A percentile compares a stretch with the other conserved stretches of the same genome.
These are phyloP conservation scores for Fraxinus americana DNA, from an alignment of 257 asterid species.

Conservation along the genomic window DNA sequence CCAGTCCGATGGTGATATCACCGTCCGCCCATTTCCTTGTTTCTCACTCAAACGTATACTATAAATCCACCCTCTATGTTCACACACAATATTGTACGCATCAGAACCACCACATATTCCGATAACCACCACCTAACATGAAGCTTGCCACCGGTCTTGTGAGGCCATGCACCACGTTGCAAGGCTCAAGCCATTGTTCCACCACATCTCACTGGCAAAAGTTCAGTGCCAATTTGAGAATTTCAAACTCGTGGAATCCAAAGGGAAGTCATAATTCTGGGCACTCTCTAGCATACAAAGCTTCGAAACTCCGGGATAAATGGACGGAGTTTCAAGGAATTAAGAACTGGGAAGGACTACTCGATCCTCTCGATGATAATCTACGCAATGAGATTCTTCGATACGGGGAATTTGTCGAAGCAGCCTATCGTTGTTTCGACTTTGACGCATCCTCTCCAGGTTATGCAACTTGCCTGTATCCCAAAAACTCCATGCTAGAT, in stretches of 20 bases:
- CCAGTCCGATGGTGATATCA: neutral
- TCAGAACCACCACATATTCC: neutral
- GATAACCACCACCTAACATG: slow-evolving; percentile 28
- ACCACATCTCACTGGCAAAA: neutral
- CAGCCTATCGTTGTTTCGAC: slow-evolving; percentile 71
- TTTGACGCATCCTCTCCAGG: slow-evolving; percentile 65
- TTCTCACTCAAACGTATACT: neutral
- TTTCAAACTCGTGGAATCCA: slow-evolving; percentile 30
- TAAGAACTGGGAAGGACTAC: slow-evolving; percentile 91
- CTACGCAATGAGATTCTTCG: slow-evolving; percentile 72
- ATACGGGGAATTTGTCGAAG: slow-evolving; percentile 82
- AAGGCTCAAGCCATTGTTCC: slow-evolving; percentile 14
- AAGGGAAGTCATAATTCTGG: slow-evolving; percentile 7
- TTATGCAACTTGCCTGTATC: slow-evolving; percentile 48
- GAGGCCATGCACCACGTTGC: slow-evolving; percentile 27
- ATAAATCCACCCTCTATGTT: neutral
- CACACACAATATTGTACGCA: neutral
- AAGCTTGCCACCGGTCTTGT: slow-evolving; percentile 33
- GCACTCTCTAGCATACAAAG: slow-evolving; percentile 13
- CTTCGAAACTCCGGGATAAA: slow-evolving; percentile 41
- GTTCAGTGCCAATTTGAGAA: slow-evolving; percentile 22
- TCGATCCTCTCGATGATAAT: slow-evolving; percentile 79
- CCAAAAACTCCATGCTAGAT: slow-evolving; percentile 39
- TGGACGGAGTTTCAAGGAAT: slow-evolving; percentile 92
- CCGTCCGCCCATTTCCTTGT: neutral